These are phyloP conservation scores for Bryoglossum gracile DNA, from an alignment of 495 filamentous ascomycete species.

Conservation along the genomic window DNA sequence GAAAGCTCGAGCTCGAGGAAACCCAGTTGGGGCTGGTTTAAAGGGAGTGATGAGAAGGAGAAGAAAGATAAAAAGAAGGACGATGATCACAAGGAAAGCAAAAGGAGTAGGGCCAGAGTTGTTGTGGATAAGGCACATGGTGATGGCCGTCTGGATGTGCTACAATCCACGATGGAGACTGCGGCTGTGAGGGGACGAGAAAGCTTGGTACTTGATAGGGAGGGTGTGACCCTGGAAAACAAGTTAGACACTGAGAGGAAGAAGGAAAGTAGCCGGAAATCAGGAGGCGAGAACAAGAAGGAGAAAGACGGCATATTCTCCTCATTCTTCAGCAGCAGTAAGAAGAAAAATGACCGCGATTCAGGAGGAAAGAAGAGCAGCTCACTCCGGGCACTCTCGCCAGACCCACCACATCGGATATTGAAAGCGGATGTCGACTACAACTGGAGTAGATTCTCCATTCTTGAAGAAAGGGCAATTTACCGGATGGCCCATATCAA, in stretches of 20 bases:
- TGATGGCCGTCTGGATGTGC: slow-evolving; percentile 69
- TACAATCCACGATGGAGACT: slow-evolving; percentile 72
- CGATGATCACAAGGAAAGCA: slow-evolving; percentile 45
- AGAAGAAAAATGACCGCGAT: slow-evolving; percentile 66
- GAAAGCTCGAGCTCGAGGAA: slow-evolving; percentile 48
- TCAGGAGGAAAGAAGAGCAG: slow-evolving; percentile 62
- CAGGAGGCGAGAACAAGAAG: slow-evolving; percentile 70
- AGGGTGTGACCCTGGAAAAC: slow-evolving; percentile 53
- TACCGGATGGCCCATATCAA: slow-evolving; percentile 99
- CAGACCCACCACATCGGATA: slow-evolving; percentile 65
- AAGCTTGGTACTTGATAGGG: slow-evolving; percentile 74
- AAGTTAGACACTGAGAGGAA: slow-evolving; percentile 75
- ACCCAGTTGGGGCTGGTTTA: slow-evolving; percentile 68
- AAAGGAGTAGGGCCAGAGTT: slow-evolving; percentile 47
- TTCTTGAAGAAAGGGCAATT: slow-evolving; percentile 93
- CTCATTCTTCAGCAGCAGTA: slow-evolving; percentile 82
- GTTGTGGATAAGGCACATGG: slow-evolving; percentile 56
- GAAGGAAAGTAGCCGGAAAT: slow-evolving; percentile 71
- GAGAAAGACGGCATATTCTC: slow-evolving; percentile 83
- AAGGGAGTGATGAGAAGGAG: slow-evolving; percentile 47
- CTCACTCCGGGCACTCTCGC: slow-evolving; percentile 66
- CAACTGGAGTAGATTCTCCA: slow-evolving; percentile 91
- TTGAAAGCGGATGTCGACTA: slow-evolving; percentile 85
- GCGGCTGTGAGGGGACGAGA: slow-evolving; percentile 61
- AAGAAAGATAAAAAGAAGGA: slow-evolving; percentile 44